Evolutionary conservation across 257 asterid genomes (phyloP).

Genomic region (Gentiana dahurica): DNA sequence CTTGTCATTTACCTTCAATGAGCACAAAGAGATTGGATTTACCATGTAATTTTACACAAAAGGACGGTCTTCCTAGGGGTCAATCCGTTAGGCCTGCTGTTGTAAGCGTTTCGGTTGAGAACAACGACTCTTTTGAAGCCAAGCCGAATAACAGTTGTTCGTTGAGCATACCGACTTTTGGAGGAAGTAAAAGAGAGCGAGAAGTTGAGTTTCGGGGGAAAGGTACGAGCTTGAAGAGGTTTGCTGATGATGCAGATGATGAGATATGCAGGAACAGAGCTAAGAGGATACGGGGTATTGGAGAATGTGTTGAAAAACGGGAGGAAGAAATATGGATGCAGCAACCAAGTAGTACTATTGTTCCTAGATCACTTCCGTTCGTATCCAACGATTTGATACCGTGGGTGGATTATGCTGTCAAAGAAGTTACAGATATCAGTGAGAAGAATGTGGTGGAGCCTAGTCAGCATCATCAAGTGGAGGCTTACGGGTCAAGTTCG

Average conservation of each 20-base stretch:
- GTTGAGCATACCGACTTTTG: slow-evolving; percentile 19
- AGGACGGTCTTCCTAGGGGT: slow-evolving; percentile 40
- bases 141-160: slow-evolving; percentile 35
- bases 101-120: slow-evolving; percentile 59
- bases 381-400: slow-evolving; percentile 35
- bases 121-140: slow-evolving; percentile 31
- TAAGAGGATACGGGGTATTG: slow-evolving; percentile 56
- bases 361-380: slow-evolving; percentile 40
- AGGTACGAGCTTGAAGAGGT: slow-evolving; percentile 50
- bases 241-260: slow-evolving; percentile 57
- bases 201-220: slow-evolving; percentile 47
- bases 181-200: slow-evolving; percentile 37
- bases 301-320: slow-evolving; percentile 22
- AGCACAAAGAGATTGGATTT: slow-evolving; percentile 93
- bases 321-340: slow-evolving; percentile 50
- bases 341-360: slow-evolving; percentile 27
- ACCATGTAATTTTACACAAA: slow-evolving; percentile 57
- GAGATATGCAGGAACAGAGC: slow-evolving; percentile 34
- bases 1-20: slow-evolving; percentile 86
- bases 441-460: slow-evolving; percentile 34
- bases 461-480: slow-evolving; percentile 32
- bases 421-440: slow-evolving; percentile 39
- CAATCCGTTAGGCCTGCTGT: slow-evolving; percentile 50
- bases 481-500: slow-evolving; percentile 54
- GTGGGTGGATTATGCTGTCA: slow-evolving; percentile 64